Conservation (phyloP, 179 eudicot species). For the Silene coronaria region DNA sequence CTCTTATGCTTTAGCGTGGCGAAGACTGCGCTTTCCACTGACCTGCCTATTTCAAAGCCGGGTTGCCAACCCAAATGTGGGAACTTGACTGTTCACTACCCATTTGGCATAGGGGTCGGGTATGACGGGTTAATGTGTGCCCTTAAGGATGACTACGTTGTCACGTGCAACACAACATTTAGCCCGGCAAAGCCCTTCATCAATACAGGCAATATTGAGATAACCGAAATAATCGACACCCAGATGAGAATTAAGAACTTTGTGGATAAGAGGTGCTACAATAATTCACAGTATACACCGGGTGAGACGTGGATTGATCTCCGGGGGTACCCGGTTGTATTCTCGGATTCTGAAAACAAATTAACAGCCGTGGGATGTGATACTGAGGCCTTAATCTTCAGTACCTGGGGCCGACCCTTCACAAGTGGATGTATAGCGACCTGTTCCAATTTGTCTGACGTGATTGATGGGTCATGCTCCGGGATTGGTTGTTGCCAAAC, state of each 20-base stretch:
- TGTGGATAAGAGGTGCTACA: constrained; percentile 24
- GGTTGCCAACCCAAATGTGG: too few species aligned
- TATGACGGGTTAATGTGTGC: constrained; percentile 21
- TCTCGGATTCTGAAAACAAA: constrained; percentile 36
- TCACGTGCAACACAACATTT: constrained; percentile 34
- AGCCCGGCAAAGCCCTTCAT: constrained; percentile 41
- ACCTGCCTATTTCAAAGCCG: too few species aligned
- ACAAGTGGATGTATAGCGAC: constrained; percentile 11
- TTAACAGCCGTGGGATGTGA: constrained; percentile 47
- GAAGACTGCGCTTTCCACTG: too few species aligned
- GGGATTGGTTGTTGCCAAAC: constrained; percentile 21
- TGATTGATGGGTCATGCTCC: background rate
- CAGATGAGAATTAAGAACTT: constrained; percentile 26
- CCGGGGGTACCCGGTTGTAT: constrained; percentile 22
- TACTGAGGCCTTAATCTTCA: constrained; percentile 14
- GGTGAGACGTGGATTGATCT: background rate
- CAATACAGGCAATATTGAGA: background rate
- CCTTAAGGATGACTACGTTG: constrained; percentile 7
- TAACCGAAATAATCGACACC: constrained; percentile 31
- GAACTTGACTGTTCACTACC: too few species aligned
- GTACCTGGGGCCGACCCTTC: background rate
- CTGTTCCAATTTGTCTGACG: background rate
- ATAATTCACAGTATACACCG: background rate
- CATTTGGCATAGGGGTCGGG: too few species aligned
- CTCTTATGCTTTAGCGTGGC: too few species aligned